A percentile compares a stretch with the other conserved stretches of the same genome.
These are phyloP conservation scores for Dichotomopilus funicola DNA, from an alignment of 2,329 filamentous ascomycete species.

Conservation along the genomic window DNA sequence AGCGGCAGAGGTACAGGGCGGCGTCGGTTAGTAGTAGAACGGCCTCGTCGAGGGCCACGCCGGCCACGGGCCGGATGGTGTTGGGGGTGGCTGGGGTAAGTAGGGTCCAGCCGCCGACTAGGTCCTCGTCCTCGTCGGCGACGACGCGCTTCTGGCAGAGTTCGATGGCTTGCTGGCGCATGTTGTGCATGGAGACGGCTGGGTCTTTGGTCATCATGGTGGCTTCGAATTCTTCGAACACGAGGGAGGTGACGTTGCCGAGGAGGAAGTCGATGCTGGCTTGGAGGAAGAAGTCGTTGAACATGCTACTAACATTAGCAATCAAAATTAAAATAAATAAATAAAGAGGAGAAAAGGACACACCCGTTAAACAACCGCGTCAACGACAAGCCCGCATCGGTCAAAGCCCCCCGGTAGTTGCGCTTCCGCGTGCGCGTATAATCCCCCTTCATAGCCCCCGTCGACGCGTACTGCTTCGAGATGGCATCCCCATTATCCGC, in stretches of 20 bases:
- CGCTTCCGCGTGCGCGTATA: slow-evolving; percentile 88
- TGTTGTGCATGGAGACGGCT: slow-evolving; percentile 75
- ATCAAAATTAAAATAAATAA: not conserved
- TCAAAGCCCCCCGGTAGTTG: slow-evolving; percentile 83
- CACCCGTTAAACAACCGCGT: slow-evolving; percentile 66
- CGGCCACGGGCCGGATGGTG: slow-evolving; percentile 60
- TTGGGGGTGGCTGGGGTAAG: slow-evolving; percentile 68
- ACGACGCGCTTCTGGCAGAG: slow-evolving; percentile 82
- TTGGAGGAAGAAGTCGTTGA: slow-evolving; percentile 96
- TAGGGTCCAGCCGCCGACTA: slow-evolving; percentile 85
- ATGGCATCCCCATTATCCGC: slow-evolving; percentile 96
- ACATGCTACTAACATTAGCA: slow-evolving; percentile 60
- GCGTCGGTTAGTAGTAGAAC: slow-evolving; percentile 80
- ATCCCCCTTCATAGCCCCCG: slow-evolving; percentile 91
- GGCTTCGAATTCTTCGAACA: slow-evolving; percentile 91
- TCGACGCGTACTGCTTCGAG: slow-evolving; percentile 92
- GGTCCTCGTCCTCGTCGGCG: slow-evolving; percentile 73
- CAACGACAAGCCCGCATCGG: slow-evolving; percentile 83
- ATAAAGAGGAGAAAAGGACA: slow-evolving; percentile 21
- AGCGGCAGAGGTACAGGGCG: slow-evolving; percentile 81
- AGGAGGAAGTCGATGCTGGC: slow-evolving; percentile 91
- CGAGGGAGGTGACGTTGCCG: slow-evolving; percentile 74
- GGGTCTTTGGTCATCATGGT: slow-evolving; percentile 92
- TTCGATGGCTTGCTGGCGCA: slow-evolving; percentile 85
- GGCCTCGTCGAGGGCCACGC: slow-evolving; percentile 77